A percentile compares a stretch with the other conserved stretches of the same genome.
phyloP scores from a whole-genome alignment of 1,139 yeast genomes.

The Blastobotrys petasosporus region DNA sequence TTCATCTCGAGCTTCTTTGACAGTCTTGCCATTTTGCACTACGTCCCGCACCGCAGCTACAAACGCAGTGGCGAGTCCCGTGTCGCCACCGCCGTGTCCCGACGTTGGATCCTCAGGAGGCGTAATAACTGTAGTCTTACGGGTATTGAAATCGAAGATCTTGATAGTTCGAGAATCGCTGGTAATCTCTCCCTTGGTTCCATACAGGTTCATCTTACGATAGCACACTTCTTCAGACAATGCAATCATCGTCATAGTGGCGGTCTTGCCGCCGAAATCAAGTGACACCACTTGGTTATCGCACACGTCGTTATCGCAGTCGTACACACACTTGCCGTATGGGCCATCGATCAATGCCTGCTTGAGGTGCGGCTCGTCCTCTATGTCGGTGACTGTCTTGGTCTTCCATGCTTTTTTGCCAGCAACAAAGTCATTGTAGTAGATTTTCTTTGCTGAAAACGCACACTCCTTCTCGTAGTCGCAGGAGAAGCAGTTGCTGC shows the following conservation, averaged over 20 bases:
- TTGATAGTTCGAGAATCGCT: slow-evolving; percentile 24
- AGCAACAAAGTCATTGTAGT: slow-evolving; percentile 20
- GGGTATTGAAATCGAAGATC: slow-evolving; percentile 24
- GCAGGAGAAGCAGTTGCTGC: slow-evolving; percentile 21
- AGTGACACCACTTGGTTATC: slow-evolving; percentile 26
- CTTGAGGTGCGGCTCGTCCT: slow-evolving; percentile 22
- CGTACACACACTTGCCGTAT: slow-evolving; percentile 27
- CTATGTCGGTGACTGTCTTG: slow-evolving; percentile 23
- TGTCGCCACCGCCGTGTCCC: slow-evolving; percentile 30
- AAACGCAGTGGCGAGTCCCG: slow-evolving; percentile 26
- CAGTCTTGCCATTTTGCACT: slow-evolving; percentile 15
- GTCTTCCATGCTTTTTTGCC: slow-evolving; percentile 16
- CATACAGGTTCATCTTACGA: slow-evolving; percentile 25
- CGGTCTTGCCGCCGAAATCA: slow-evolving; percentile 26
- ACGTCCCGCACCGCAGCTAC: slow-evolving; percentile 23
- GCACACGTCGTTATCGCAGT: slow-evolving; percentile 27
- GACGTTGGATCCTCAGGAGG: slow-evolving; percentile 19
- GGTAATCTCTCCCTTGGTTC: slow-evolving; percentile 26
- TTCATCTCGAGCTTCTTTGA: slow-evolving; percentile 19
- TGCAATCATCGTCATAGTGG: slow-evolving; percentile 30
- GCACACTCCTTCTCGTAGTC: slow-evolving; percentile 22
- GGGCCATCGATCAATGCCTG: slow-evolving; percentile 23
- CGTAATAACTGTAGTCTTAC: slow-evolving; percentile 14
- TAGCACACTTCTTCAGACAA: slow-evolving; percentile 24
- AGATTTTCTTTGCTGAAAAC: slow-evolving; percentile 25